phyloP scores from a whole-genome alignment of 164 flowering plant species.

The Aristolochia californica region DNA sequence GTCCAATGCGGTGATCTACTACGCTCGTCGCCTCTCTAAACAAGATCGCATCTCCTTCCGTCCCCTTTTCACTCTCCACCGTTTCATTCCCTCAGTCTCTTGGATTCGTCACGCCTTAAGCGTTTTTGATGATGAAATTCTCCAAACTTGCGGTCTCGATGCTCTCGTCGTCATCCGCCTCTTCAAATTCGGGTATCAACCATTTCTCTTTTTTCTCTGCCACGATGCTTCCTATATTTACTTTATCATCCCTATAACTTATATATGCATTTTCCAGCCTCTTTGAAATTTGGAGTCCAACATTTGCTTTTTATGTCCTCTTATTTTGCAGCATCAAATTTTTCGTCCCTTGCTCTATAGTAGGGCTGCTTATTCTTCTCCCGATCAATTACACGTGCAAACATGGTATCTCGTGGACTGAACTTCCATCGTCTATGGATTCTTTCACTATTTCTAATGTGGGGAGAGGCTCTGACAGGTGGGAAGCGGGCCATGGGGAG shows the following conservation, averaged over 20 bases:
- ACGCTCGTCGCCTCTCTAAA: conserved; percentile 23
- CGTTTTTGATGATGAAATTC: conserved; percentile 29
- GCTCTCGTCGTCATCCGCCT: conserved; percentile 35
- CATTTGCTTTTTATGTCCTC: background rate
- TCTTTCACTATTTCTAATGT: conserved; percentile 68
- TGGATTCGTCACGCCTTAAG: conserved; percentile 28
- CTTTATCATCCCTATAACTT: too few species aligned
- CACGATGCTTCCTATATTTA: too few species aligned
- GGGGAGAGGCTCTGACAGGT: conserved; percentile 61
- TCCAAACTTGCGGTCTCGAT: conserved; percentile 30
- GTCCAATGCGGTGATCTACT: conserved; percentile 25
- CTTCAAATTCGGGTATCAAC: conserved; percentile 33
- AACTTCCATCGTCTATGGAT: conserved; percentile 34
- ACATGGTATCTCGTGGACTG: conserved; percentile 17
- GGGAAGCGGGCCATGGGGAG: background rate
- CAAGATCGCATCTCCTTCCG: conserved; percentile 11
- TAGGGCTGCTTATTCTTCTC: conserved; percentile 64
- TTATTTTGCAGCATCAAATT: conserved; percentile 50
- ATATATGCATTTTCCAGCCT: too few species aligned
- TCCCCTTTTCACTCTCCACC: conserved; percentile 11
- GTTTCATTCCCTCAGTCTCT: conserved; percentile 24
- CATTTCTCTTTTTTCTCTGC: background rate
- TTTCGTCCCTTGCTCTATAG: conserved; percentile 46
- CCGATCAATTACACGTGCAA: conserved; percentile 55
- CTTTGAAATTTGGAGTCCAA: background rate